Evolutionary conservation across 768 basidiomycete species (phyloP).

Genomic region (Sistotremastrum suecicum): DNA sequence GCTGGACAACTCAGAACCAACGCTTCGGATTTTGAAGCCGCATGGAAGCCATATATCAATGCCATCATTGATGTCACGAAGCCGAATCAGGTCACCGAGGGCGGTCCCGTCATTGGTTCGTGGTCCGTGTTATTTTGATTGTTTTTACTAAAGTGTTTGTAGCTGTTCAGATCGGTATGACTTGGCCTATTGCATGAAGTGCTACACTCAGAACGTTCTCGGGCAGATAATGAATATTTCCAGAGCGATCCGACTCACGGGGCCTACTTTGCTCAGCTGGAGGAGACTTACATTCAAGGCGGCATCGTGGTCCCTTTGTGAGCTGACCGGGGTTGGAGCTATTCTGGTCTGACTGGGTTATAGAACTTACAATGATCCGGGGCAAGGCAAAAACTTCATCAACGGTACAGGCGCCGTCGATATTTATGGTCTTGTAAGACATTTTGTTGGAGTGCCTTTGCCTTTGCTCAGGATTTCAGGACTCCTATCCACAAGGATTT

Average conservation of each 20-base stretch:
- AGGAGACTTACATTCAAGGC: constrained; percentile 37
- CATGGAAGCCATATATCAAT: constrained; percentile 62
- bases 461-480: constrained; percentile 24
- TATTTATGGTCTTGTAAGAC: constrained; percentile 36
- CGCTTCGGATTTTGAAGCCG: constrained; percentile 49
- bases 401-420: constrained; percentile 68
- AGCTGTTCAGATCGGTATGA: constrained; percentile 43
- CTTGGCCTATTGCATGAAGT: not conserved
- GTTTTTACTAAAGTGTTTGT: not conserved
- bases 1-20: constrained; percentile 60
- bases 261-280: constrained; percentile 50
- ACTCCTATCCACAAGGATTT: constrained; percentile 66
- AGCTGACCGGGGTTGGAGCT: not conserved
- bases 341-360: no score
- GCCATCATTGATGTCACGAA: constrained; percentile 45
- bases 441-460: not conserved
- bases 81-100: constrained; percentile 53
- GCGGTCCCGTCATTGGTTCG: constrained; percentile 64
- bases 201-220: not conserved
- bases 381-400: constrained; percentile 42
- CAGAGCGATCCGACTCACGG: constrained; percentile 28
- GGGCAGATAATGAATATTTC: constrained; percentile 60
- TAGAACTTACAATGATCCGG: constrained; percentile 57
- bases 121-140: not conserved
- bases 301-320: constrained; percentile 47